phyloP scores from a whole-genome alignment of 345 rosid species.

The Adansonia digitata region DNA sequence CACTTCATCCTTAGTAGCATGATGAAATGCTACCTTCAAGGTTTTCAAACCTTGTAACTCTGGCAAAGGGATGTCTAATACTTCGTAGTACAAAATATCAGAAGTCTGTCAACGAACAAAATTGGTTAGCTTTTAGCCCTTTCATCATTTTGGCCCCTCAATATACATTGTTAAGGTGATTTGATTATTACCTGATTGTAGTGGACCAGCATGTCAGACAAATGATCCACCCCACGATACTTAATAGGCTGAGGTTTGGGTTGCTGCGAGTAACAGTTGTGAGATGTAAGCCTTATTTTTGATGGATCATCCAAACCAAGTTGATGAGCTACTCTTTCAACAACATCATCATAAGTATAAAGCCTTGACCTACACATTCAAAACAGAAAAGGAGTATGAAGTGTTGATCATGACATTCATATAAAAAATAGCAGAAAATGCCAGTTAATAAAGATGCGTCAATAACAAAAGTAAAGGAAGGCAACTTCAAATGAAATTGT shows the following conservation, averaged over 20 bases:
- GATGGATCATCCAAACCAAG: constrained; percentile 69
- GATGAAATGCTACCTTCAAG: constrained; percentile 79
- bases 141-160: neutral
- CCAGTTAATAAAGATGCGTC: neutral
- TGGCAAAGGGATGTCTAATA: constrained; percentile 93
- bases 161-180: neutral
- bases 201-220: constrained; percentile 87
- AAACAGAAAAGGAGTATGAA: neutral
- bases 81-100: constrained; percentile 92
- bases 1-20: constrained; percentile 80
- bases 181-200: constrained; percentile 66
- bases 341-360: constrained; percentile 90
- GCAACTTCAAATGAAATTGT: constrained; percentile 2
- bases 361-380: constrained; percentile 68
- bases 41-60: constrained; percentile 88
- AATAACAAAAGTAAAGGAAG: neutral
- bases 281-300: constrained; percentile 67
- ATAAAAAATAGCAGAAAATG: constrained; percentile 7
- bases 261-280: constrained; percentile 70
- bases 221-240: constrained; percentile 62
- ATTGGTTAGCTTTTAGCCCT: constrained; percentile 13
- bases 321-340: constrained; percentile 58
- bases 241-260: constrained; percentile 78
- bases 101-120: constrained; percentile 51
- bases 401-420: neutral